Evolutionary conservation across 176 grass and related monocot genomes (phyloP).

Genomic region (Guadua angustifolia): DNA sequence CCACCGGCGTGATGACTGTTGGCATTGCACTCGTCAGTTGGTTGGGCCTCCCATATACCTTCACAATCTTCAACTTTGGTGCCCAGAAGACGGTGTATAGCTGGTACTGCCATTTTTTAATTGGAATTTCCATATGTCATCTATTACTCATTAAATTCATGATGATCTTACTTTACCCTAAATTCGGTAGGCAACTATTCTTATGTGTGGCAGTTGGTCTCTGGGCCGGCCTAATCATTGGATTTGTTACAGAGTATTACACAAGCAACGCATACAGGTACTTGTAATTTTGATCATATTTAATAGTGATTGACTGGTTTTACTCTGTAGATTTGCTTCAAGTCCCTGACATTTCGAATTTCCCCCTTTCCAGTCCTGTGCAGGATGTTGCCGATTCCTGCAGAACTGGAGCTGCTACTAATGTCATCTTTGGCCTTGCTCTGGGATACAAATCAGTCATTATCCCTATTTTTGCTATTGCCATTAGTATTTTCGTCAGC

Average conservation of each 20-base stretch:
- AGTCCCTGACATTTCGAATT: slow-evolving; percentile 1
- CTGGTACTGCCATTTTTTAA: slow-evolving; percentile 36
- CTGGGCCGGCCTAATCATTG: slow-evolving; percentile 89
- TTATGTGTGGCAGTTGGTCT: slow-evolving; percentile 88
- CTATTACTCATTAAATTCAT: not conserved
- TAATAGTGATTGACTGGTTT: not conserved
- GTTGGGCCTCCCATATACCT: slow-evolving; percentile 48
- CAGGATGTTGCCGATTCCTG: slow-evolving; percentile 68
- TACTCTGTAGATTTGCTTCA: not conserved
- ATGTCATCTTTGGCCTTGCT: slow-evolving; percentile 68
- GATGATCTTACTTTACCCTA: slow-evolving; percentile 32
- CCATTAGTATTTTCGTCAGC: slow-evolving; percentile 59
- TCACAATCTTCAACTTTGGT: slow-evolving; percentile 55
- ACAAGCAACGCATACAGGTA: slow-evolving; percentile 98
- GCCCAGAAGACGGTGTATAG: slow-evolving; percentile 46
- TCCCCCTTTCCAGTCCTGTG: slow-evolving; percentile 52
- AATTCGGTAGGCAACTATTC: slow-evolving; percentile 75
- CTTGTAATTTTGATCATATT: not conserved
- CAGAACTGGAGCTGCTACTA: slow-evolving; percentile 71
- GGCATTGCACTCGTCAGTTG: slow-evolving; percentile 52
- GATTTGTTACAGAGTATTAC: slow-evolving; percentile 93
- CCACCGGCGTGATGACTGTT: slow-evolving; percentile 49
- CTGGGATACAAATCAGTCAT: slow-evolving; percentile 74
- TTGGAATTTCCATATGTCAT: slow-evolving; percentile 11
- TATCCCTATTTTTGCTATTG: slow-evolving; percentile 67